Evolutionary conservation across 805 yeast species (phyloP).

Genomic region (Zygosaccharomyces lentus): DNA sequence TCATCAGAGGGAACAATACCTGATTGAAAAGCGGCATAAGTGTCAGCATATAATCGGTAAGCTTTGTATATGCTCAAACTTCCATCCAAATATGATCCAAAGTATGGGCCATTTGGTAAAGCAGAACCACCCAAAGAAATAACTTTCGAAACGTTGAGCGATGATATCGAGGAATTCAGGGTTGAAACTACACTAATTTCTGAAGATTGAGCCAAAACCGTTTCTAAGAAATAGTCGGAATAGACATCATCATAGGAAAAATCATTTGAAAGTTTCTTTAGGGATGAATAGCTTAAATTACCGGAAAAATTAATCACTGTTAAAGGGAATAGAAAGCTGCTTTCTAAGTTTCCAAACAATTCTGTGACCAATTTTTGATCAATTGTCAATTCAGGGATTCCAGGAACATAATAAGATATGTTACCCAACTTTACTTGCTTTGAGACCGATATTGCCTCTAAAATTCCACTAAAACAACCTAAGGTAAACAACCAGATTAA

Average conservation of each 20-base stretch:
- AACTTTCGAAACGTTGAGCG: not conserved
- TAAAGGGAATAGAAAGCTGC: constrained; percentile 1
- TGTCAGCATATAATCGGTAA: constrained; percentile 1
- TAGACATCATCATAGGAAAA: constrained; percentile 3
- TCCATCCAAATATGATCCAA: constrained; percentile 1
- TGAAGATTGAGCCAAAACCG: constrained; percentile 1
- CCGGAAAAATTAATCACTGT: constrained; percentile 1
- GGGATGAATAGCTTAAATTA: not conserved
- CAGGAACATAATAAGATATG: constrained; percentile 2
- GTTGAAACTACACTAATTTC: not conserved
- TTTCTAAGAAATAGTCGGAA: constrained; percentile 1
- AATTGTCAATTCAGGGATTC: constrained; percentile 1
- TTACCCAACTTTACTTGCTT: constrained; percentile 2
- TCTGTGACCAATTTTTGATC: not conserved
- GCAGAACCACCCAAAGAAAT: constrained; percentile 3
- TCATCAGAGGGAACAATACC: constrained; percentile 3
- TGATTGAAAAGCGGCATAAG: constrained; percentile 3
- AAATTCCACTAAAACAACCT: not conserved
- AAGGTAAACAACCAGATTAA: not conserved
- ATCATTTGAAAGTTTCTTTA: not conserved
- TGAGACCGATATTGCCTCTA: not conserved
- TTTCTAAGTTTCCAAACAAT: not conserved
- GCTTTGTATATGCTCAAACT: constrained; percentile 1
- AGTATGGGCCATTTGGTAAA: constrained; percentile 1
- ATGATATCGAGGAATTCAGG: not conserved